phyloP scores from a whole-genome alignment of 2,329 filamentous ascomycete genomes.

The Ceratocystiopsis minuta region DNA sequence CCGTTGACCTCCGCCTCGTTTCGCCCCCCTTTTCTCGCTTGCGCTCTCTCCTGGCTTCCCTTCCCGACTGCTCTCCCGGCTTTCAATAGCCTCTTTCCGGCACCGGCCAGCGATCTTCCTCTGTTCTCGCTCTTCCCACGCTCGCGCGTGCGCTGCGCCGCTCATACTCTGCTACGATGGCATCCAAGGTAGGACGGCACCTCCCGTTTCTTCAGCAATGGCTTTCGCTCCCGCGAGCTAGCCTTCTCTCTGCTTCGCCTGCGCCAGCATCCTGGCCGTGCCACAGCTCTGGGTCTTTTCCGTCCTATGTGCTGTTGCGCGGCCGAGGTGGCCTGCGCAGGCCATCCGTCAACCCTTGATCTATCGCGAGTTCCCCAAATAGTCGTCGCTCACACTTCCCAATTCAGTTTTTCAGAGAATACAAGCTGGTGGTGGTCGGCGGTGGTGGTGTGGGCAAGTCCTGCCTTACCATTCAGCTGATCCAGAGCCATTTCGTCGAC shows the following conservation, averaged over 20 bases:
- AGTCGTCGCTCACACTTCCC: no score
- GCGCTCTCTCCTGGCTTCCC: background rate
- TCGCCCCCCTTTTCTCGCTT: background rate
- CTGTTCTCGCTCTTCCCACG: background rate
- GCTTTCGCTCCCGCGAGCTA: background rate
- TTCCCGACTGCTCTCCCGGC: background rate
- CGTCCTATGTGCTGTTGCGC: no score
- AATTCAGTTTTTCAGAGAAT: conserved; percentile 71
- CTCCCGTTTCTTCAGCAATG: background rate
- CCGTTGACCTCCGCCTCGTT: background rate
- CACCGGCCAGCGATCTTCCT: background rate
- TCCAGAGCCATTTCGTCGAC: conserved; percentile 93
- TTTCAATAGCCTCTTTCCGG: background rate
- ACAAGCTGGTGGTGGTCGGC: conserved; percentile 92
- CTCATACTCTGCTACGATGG: conserved; percentile 3
- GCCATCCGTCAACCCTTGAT: no score
- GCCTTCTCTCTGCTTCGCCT: background rate
- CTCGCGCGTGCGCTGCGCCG: no score
- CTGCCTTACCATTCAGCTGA: conserved; percentile 93
- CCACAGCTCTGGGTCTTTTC: no score
- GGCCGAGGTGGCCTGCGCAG: no score
- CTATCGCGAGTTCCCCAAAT: no score
- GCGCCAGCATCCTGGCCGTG: no score
- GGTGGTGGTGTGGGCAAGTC: conserved; percentile 98
- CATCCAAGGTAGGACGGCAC: conserved; percentile 5